Percentiles rank a stretch among this genome's conserved stretches.
These are phyloP conservation scores for Orobanche coerulescens DNA, from an alignment of 257 asterid species.

Conservation along the genomic window DNA sequence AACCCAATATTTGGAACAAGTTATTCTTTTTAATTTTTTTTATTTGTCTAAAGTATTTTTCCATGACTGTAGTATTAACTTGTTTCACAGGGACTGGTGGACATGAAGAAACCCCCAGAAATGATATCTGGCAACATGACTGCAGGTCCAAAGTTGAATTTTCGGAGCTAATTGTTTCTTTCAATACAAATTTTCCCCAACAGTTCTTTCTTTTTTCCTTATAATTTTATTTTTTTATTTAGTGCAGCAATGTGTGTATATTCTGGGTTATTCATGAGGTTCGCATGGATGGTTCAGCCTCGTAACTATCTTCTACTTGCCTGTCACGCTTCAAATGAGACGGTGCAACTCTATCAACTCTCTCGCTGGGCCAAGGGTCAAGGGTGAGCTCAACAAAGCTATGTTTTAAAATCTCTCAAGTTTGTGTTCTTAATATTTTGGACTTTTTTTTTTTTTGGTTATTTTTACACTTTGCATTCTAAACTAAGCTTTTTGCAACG, in stretches of 20 bases:
- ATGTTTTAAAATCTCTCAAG: no score
- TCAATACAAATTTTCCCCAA: not conserved
- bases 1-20: not conserved
- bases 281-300: slow-evolving; percentile 98
- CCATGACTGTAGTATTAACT: not conserved
- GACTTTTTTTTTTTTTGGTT: not conserved
- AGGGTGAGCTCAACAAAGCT: slow-evolving; percentile 46
- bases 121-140: slow-evolving; percentile 95
- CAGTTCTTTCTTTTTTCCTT: not conserved
- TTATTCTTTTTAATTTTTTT: not conserved
- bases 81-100: slow-evolving; percentile 64
- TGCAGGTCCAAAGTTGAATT: slow-evolving; percentile 41
- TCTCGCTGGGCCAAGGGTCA: slow-evolving; percentile 91
- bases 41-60: not conserved
- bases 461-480: no score
- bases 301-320: slow-evolving; percentile 84
- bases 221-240: not conserved
- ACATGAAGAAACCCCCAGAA: slow-evolving; percentile 89
- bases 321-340: slow-evolving; percentile 87
- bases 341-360: slow-evolving; percentile 78
- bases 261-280: slow-evolving; percentile 90
- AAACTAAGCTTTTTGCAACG: no score
- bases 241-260: slow-evolving; percentile 87
- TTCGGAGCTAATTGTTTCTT: not conserved
- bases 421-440: no score